Base-by-base conservation (phyloP, 2,329 filamentous ascomycete genomes). In the Chaetomium sp. region DNA sequence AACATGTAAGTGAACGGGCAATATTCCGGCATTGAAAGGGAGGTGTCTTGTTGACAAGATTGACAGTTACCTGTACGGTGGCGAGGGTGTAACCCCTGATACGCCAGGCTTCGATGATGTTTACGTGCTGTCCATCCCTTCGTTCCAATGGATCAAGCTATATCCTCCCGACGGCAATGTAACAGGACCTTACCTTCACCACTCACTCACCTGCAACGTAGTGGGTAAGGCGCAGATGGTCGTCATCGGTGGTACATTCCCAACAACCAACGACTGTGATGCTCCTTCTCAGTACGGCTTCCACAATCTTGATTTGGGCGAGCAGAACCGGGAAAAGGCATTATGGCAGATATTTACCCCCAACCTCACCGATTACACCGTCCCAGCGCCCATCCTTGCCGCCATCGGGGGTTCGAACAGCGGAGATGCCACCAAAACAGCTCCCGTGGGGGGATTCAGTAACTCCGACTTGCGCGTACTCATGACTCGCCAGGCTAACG, bases 141-240 rank as follows among this genome's bases (percentile, higher is more conserved):
- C 80, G 1, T 87, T 86, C 67, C 79, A 73, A 3, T 87, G 83
- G 83, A 79, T 84, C 59, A 80, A 79, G 59, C 73, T 77, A 61
- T 79, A 75, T 54, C 77, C 76, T 10, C 68, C 68, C 46, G 67
- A 72, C 53, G 64, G 64, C 48, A 69, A 74, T 54, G 65, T 66
- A 11, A 73, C 72, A 1, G 70, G 74, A 35, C 65, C 64, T 41
- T 72, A 70, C 40, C 75, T 75, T 11, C 80, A 82, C 60, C 76
- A 84, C 65, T 78, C 77, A 33, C 71, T 82, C 34, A 79, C 74
- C 38, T 85, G 82, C 65, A 81, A 82, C 63, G 77, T 85, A 34
- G 69, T 82, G 32, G 74, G 76, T 52, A 69, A 72, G 46, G 73
- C 76, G 4, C 83, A 86, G 66, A 85, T 86, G 78, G 68, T 86